Conservation (phyloP, 768 basidiomycete species). For the Amanita molliuscula region DNA sequence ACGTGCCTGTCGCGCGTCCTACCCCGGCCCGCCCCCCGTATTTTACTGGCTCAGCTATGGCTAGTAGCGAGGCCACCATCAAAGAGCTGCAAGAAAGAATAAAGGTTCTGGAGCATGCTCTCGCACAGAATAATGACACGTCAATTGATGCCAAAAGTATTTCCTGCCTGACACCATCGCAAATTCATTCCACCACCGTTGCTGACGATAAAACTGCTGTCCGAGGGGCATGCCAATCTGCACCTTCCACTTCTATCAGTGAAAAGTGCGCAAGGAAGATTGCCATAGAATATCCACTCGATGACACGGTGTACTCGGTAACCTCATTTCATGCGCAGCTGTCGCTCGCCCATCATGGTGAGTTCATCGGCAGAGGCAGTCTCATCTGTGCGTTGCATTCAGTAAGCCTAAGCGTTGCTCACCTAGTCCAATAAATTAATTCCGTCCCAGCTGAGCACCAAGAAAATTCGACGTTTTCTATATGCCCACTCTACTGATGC, state of each 20-base stretch:
- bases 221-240: not conserved
- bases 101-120: slow-evolving; percentile 16
- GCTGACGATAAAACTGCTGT: not conserved
- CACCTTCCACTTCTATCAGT: not conserved
- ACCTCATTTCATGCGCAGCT: slow-evolving; percentile 32
- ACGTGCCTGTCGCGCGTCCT: slow-evolving; percentile 31
- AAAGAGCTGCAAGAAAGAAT: slow-evolving; percentile 18
- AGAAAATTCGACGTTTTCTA: slow-evolving; percentile 21
- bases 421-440: not conserved
- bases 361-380: slow-evolving; percentile 39
- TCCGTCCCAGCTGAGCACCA: slow-evolving; percentile 23
- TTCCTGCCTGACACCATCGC: not conserved
- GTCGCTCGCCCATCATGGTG: slow-evolving; percentile 35
- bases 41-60: not conserved
- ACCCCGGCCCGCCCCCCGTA: slow-evolving; percentile 26
- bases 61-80: slow-evolving; percentile 12
- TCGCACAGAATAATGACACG: slow-evolving; percentile 7
- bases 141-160: not conserved
- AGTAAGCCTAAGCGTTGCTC: slow-evolving; percentile 17
- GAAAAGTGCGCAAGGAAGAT: slow-evolving; percentile 4
- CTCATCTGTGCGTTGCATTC: slow-evolving; percentile 35
- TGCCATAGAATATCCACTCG: slow-evolving; percentile 14
- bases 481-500: slow-evolving; percentile 32
- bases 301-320: slow-evolving; percentile 27
- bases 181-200: not conserved